Conservation (phyloP, 352 stramenopile genomes). For the Pythium biforme region DNA sequence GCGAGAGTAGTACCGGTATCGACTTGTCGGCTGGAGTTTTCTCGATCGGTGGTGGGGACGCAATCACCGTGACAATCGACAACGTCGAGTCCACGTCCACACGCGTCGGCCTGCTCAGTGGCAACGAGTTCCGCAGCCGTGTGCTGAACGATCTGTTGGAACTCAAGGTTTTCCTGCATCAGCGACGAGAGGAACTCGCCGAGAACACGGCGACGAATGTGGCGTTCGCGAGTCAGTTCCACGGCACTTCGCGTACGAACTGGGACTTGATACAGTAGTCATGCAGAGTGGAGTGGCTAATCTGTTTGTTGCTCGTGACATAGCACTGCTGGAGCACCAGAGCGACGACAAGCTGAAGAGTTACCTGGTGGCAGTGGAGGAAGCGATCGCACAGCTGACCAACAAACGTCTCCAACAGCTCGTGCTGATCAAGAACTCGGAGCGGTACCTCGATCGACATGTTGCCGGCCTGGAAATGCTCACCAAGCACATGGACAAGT, state of each 20-base stretch:
- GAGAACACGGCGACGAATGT: constrained; percentile 43
- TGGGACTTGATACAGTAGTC: neutral
- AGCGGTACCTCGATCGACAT: constrained; percentile 70
- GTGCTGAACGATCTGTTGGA: constrained; percentile 79
- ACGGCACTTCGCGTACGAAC: constrained; percentile 51
- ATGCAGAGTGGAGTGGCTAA: neutral
- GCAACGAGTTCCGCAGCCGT: constrained; percentile 55
- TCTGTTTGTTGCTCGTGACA: constrained; percentile 2
- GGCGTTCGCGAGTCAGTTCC: constrained; percentile 74
- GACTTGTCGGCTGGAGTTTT: constrained; percentile 12
- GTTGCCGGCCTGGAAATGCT: constrained; percentile 70
- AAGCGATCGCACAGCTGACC: constrained; percentile 48
- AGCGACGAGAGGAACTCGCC: constrained; percentile 50
- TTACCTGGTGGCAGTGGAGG: constrained; percentile 40
- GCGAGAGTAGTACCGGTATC: neutral
- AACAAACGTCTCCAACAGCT: constrained; percentile 74
- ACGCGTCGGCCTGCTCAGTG: constrained; percentile 49
- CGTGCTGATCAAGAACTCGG: constrained; percentile 71
- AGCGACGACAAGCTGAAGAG: constrained; percentile 45
- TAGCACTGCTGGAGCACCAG: constrained; percentile 66
- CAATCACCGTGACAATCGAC: constrained; percentile 11
- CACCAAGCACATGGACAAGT: constrained; percentile 73
- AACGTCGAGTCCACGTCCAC: constrained; percentile 24
- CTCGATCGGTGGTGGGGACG: constrained; percentile 8
- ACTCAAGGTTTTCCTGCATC: constrained; percentile 58